These are phyloP conservation scores for Podospora sp. DNA, from an alignment of 495 filamentous ascomycete genomes.

Conservation along the genomic window DNA sequence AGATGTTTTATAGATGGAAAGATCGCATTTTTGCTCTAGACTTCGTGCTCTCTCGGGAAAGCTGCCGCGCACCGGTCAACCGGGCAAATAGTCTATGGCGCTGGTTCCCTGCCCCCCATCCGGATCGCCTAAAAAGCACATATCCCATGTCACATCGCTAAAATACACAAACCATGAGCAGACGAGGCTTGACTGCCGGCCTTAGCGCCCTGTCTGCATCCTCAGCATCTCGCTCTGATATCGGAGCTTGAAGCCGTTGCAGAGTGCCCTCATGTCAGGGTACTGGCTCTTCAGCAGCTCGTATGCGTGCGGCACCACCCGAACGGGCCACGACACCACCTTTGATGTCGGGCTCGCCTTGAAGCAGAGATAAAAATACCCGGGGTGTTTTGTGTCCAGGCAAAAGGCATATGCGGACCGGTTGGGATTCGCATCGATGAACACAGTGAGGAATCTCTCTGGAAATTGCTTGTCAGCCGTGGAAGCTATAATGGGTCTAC, in stretches of 20 bases:
- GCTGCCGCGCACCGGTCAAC: not conserved
- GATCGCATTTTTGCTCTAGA: no score
- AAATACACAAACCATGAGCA: not conserved
- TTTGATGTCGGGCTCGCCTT: slow-evolving; percentile 77
- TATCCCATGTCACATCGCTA: slow-evolving; percentile 8
- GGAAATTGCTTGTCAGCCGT: slow-evolving; percentile 37
- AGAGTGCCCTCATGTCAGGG: slow-evolving; percentile 89
- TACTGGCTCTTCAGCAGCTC: slow-evolving; percentile 85
- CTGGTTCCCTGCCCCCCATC: not conserved
- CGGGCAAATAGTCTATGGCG: not conserved
- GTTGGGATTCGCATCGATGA: slow-evolving; percentile 93
- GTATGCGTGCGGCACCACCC: slow-evolving; percentile 83
- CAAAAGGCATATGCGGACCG: slow-evolving; percentile 94
- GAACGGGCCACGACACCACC: slow-evolving; percentile 81
- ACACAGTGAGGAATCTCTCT: slow-evolving; percentile 96
- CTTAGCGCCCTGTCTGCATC: slow-evolving; percentile 41
- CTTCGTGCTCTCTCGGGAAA: no score
- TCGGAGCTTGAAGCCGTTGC: slow-evolving; percentile 75
- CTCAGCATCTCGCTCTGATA: slow-evolving; percentile 53
- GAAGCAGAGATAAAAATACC: slow-evolving; percentile 95
- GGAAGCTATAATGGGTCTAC: slow-evolving; percentile 7
- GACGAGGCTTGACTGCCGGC: not conserved
- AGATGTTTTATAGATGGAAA: no score
- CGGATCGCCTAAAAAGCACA: not conserved
- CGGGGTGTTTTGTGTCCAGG: slow-evolving; percentile 85